Percentiles rank a stretch among this genome's conserved stretches.
Conservation (phyloP, 495 filamentous ascomycete species). For the Xanthoparmelia taractica region DNA sequence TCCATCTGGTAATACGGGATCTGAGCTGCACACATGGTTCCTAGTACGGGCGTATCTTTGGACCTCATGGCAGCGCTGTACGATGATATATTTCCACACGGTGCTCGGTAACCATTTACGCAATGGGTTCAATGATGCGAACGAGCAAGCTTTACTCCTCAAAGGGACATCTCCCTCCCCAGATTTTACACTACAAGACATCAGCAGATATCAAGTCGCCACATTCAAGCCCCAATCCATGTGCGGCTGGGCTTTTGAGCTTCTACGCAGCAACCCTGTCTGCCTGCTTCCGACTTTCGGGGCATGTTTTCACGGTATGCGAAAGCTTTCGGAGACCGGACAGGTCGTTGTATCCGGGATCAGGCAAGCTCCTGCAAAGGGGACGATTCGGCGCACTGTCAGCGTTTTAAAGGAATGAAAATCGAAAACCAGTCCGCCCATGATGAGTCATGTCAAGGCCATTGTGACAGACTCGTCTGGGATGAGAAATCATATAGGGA, state of each 20-base stretch:
- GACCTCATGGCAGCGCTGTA: constrained; percentile 18
- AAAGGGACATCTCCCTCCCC: background rate
- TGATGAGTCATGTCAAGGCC: constrained; percentile 10
- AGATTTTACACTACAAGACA: constrained; percentile 1
- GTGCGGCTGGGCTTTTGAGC: constrained; percentile 26
- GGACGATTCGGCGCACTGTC: constrained; percentile 14
- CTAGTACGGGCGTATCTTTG: constrained; percentile 15
- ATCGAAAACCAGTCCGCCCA: constrained; percentile 22
- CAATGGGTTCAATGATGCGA: background rate
- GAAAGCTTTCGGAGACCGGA: constrained; percentile 10
- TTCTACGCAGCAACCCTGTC: constrained; percentile 10
- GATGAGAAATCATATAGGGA: constrained; percentile 14
- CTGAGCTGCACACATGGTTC: constrained; percentile 1
- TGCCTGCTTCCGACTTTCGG: constrained; percentile 16
- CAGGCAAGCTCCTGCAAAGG: constrained; percentile 15
- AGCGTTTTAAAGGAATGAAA: constrained; percentile 19
- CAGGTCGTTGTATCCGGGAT: constrained; percentile 11
- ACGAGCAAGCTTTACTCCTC: background rate
- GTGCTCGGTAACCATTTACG: background rate
- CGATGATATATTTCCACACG: constrained; percentile 18
- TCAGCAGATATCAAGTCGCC: constrained; percentile 2
- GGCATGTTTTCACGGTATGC: constrained; percentile 7
- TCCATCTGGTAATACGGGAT: too few species aligned
- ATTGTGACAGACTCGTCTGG: constrained; percentile 19
- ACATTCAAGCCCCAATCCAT: constrained; percentile 12